Base-by-base conservation (phyloP, 495 filamentous ascomycete species). In the Extremus antarcticus region DNA sequence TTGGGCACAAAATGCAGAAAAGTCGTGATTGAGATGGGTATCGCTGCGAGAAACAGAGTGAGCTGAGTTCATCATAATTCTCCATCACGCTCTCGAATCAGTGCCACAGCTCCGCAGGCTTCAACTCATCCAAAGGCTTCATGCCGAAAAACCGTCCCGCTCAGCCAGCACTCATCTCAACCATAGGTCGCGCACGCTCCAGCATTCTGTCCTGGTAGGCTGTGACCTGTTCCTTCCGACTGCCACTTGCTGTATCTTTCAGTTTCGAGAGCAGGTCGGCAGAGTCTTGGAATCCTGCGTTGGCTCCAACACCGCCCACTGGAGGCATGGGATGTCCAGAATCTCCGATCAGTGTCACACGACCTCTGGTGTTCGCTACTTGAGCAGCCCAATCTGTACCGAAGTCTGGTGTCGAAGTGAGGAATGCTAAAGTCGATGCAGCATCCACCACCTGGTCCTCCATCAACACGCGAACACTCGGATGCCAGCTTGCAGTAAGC, bases 381-480 rank as follows among this genome's bases (percentile, higher is more conserved):
- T 54, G 55, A 2, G 50, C 29, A 4, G 4, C 29, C 29, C 29
- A 35, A 13, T 35, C 29, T 13, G 29, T 7, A 13, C 29, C 29
- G 13, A 35, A 35, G 29, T 13, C 51, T 17, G 60, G 58, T 50
- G 7, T 55, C 53, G 24, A 39, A 16, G 61, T 62, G 3, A 35
- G 51, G 52, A 63, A 50, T 1, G 53, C 55, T 3, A 65, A 55
- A 8, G 52, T 47, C n/a, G 60, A 54, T 7, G 64, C 47, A 41
- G 58, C 60, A n/a, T 52, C 45, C 9, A 48, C 47, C 24, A 59
- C 51, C 47, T 66, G 64, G 4, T 57, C 45, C 29, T 63, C 51
- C 15, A 68, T 24, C 16, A 77, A 38, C 1, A 65, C 51, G 38
- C 65, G 67, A 25, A 75, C 50, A 2, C 65, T 54, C 21, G 69